Base-by-base conservation (phyloP, 23 red algal species). In the Gracilaria gracilis region DNA sequence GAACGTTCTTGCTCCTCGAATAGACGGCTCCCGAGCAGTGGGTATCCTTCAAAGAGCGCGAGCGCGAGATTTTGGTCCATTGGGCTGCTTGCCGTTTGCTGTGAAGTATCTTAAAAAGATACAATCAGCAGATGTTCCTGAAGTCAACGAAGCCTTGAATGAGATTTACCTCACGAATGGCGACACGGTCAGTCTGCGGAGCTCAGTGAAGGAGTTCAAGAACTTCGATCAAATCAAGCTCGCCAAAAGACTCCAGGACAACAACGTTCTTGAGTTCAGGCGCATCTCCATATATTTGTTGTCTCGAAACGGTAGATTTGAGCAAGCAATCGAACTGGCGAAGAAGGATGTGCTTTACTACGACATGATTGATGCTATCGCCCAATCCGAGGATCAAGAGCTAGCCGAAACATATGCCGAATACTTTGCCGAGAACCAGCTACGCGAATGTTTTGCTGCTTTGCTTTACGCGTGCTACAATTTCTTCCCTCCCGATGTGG, bases 121-220 rank as follows among this genome's bases (percentile, higher is more conserved):
- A 20, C 96, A 98, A 87, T 80, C 76, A 27, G 93, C 88, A 28
- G 92, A 98, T 58, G 82, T 95, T 34, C 91, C 84, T 33, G 93
- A 95, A 29, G 91, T 99, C 25, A 99, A 96, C 54, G 94, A 96
- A 83, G 97, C 97, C 28, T 25, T 99, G 27, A 96, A 96, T 84
- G 82, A 93, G 23, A 81, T 99, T 44, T 93, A 94, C 49, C 13
- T 96, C 4, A 77, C 82, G 42, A 79, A 91, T 24, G 90, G 95
- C n/a, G 83, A 94, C 24, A 81, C 92, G 29, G 49, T 59, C 31
- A 87, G 69, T 12, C 85, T 99, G 25, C 64, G 79, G 38, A 67
- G 38, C 27, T 96, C 94, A 21, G 87, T 99, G 11, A 80, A 95
- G 39, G 84, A 87, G 37, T 96, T 84, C 79, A 80, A 89, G 75